Evolutionary conservation across 2,329 filamentous ascomycete genomes (phyloP), one percentile per base, ranked within the genome.

Genomic region (Aspergillus bombycis): DNA sequence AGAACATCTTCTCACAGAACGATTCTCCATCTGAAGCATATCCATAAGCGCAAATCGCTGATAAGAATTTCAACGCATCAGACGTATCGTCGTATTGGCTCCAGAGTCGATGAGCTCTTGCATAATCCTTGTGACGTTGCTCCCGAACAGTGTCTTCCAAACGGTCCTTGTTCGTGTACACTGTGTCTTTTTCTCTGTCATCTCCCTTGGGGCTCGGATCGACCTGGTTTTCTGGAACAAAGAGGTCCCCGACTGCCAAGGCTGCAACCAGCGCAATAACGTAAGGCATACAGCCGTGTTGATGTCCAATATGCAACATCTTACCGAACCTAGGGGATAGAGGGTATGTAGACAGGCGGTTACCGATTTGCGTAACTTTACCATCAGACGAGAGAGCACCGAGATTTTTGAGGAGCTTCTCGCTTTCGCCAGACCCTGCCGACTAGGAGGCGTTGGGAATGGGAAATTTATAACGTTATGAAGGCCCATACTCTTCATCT

Each of bases 401-500:
- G 4, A 99, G 85, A 74, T 97, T 96, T 54, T 87, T 89, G 10
- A 99, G 83, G 9, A 97, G 84, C 72, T 90, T 93, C 79, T 99
- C 95, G 95, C 93, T 73, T 91, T 92, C 56, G 87, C 86, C 23
- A 99, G 83, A 66, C 89, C 92, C 59, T 88, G 83, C 16, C 89
- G 85, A 70, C 93, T 90, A 1, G 95, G 95, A 0, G 93, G 89
- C 16, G 94, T 98, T 4, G 95, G 95, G 75, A 98, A 99, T 0
- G 96, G 95, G 75, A 99, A 99, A 77, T 95, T 96, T 75, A 92
- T 86, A 9, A 99, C 91, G 62, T 94, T 89, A 64, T 94, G 91
- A 36, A 97, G 86, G 60, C 93, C 92, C 92, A 99, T 97, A 57
- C 91, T 89, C 82, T 98, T 99, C 71, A 99, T 87, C 76, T 97